Evolutionary conservation across 2,329 filamentous ascomycete species (phyloP).

Genomic region (Thyridium curvatum): DNA sequence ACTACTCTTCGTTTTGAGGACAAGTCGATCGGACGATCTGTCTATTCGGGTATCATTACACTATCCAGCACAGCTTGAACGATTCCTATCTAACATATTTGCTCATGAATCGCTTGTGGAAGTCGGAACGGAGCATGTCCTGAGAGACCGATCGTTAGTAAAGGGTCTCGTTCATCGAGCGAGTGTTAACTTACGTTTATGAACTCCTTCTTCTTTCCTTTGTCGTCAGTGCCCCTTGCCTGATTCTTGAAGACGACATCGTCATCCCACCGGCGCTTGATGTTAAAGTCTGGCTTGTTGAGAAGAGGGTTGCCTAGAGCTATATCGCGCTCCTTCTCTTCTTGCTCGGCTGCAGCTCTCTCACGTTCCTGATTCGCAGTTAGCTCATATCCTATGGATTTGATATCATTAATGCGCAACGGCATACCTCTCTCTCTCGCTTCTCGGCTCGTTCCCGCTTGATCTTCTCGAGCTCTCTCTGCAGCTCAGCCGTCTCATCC

Average conservation of each 20-base stretch:
- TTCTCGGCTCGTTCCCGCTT: constrained; percentile 78
- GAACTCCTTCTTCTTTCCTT: constrained; percentile 83
- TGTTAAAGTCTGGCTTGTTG: constrained; percentile 81
- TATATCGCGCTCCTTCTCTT: constrained; percentile 80
- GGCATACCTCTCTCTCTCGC: constrained; percentile 63
- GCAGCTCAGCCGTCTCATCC: constrained; percentile 81
- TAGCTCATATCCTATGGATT: constrained; percentile 2
- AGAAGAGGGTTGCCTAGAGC: constrained; percentile 88
- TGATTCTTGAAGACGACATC: constrained; percentile 99
- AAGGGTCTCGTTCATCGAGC: not conserved
- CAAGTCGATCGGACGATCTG: too few relatives aligned
- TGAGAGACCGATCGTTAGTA: constrained; percentile 28
- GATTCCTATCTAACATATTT: constrained; percentile 51
- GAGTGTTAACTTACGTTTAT: constrained; percentile 67
- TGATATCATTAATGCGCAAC: too few relatives aligned
- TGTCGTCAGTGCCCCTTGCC: constrained; percentile 88
- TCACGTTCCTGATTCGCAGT: constrained; percentile 60
- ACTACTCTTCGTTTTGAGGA: too few relatives aligned
- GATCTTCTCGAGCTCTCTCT: constrained; percentile 91
- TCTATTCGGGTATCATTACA: too few relatives aligned
- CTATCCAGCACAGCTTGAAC: not conserved
- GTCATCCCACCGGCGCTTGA: constrained; percentile 94
- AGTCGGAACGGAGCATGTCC: constrained; percentile 89
- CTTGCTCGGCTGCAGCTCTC: constrained; percentile 72
- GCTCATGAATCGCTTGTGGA: constrained; percentile 95